Percentiles rank a stretch among this genome's conserved stretches.
These are phyloP conservation scores for Fonsecaea nubica DNA, from an alignment of 2,329 filamentous ascomycete species.

Conservation along the genomic window DNA sequence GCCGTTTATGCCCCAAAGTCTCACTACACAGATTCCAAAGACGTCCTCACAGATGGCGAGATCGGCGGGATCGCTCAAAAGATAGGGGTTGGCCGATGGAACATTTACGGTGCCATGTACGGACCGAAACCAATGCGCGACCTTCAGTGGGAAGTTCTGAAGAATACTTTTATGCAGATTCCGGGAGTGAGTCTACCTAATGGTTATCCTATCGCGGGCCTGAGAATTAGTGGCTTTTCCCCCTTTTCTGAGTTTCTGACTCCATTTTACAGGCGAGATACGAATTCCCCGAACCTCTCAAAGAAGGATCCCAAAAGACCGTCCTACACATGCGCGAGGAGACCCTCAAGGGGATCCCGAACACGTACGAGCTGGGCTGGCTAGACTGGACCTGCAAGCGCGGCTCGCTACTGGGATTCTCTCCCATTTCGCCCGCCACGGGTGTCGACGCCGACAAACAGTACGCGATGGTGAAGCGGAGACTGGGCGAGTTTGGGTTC, in stretches of 20 bases:
- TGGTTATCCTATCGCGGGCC: background rate
- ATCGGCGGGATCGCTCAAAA: conserved; percentile 7
- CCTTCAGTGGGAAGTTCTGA: conserved; percentile 14
- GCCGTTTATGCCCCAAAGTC: conserved; percentile 13
- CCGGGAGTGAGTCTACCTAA: conserved; percentile 12
- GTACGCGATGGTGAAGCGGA: conserved; percentile 46
- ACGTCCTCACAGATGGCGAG: background rate
- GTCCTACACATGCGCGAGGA: conserved; percentile 18
- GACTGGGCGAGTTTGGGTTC: conserved; percentile 47
- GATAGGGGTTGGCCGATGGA: conserved; percentile 16
- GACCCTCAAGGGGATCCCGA: conserved; percentile 17
- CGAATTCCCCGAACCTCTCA: conserved; percentile 8
- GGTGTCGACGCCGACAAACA: conserved; percentile 51
- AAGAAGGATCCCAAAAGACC: background rate
- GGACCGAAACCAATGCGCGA: conserved; percentile 16
- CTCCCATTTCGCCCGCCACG: conserved; percentile 54
- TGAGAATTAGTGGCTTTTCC: background rate
- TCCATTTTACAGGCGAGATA: background rate
- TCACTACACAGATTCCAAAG: conserved; percentile 10
- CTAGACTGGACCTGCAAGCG: conserved; percentile 19
- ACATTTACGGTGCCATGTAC: conserved; percentile 17
- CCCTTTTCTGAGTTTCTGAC: background rate
- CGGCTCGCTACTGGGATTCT: conserved; percentile 10
- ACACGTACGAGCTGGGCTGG: conserved; percentile 17
- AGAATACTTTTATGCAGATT: conserved; percentile 14